Conservation (phyloP, 495 filamentous ascomycete genomes). For the Pseudevernia furfuracea region DNA sequence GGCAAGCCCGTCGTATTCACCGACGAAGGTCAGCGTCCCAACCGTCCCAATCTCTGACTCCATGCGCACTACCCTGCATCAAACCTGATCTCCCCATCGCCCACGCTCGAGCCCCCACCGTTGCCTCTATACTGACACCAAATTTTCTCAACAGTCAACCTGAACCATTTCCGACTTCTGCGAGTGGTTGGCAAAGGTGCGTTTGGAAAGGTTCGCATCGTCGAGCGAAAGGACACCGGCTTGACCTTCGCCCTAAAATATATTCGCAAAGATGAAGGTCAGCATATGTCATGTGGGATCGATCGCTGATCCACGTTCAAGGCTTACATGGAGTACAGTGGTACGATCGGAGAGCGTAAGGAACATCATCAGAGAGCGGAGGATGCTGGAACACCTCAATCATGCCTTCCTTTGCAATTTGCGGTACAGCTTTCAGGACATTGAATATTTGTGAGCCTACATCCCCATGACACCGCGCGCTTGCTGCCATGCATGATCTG, state of each 20-base stretch:
- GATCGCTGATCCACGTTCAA: background rate
- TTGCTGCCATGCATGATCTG: slow-evolving; percentile 5
- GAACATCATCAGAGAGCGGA: slow-evolving; percentile 93
- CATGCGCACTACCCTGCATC: slow-evolving; percentile 5
- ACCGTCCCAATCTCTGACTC: background rate
- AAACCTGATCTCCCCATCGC: background rate
- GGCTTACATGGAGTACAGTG: slow-evolving; percentile 47
- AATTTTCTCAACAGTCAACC: slow-evolving; percentile 57
- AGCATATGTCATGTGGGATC: slow-evolving; percentile 28
- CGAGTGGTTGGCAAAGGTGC: slow-evolving; percentile 96
- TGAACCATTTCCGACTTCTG: slow-evolving; percentile 93
- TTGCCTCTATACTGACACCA: slow-evolving; percentile 16
- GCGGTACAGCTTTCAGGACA: slow-evolving; percentile 97
- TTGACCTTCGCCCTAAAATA: slow-evolving; percentile 95
- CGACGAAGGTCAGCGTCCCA: slow-evolving; percentile 72
- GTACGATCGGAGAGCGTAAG: slow-evolving; percentile 95
- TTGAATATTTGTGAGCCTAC: slow-evolving; percentile 85
- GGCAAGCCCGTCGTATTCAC: slow-evolving; percentile 88
- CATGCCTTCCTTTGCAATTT: slow-evolving; percentile 98
- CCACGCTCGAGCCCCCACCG: background rate
- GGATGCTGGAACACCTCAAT: slow-evolving; percentile 96
- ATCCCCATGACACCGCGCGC: background rate
- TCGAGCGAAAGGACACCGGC: slow-evolving; percentile 91
- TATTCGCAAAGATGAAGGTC: slow-evolving; percentile 98
- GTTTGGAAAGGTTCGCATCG: slow-evolving; percentile 97